Conservation (phyloP, 31 red algal genomes). For the Porphyra umbilicalis region DNA sequence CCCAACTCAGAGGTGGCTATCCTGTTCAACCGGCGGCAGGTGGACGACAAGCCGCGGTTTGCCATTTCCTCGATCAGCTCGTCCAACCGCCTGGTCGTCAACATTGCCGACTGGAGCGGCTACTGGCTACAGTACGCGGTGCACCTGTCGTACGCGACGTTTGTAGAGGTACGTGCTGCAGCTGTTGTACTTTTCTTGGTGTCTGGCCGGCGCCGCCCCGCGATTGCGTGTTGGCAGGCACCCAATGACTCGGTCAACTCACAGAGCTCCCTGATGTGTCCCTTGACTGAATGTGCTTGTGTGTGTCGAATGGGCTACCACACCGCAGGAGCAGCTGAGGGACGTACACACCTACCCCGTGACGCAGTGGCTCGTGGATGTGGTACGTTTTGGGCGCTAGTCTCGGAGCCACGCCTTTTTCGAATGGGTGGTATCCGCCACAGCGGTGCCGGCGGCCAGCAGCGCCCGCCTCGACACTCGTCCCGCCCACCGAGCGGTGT, state of each 20-base stretch:
- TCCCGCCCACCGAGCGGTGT: no score
- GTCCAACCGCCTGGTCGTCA: no score
- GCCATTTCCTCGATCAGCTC: not conserved
- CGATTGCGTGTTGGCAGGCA: no score
- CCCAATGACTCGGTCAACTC: no score
- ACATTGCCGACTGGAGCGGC: no score
- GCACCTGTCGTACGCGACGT: not conserved
- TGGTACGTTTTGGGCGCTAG: not conserved
- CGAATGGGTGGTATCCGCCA: no score
- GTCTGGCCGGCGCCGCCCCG: no score
- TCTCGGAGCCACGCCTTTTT: not conserved
- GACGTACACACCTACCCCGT: slow-evolving; percentile 15
- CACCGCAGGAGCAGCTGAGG: not conserved
- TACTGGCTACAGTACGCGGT: not conserved
- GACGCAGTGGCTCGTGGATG: slow-evolving; percentile 36
- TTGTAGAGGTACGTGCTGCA: no score
- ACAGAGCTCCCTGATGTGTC: no score
- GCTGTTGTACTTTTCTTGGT: no score
- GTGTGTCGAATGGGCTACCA: no score
- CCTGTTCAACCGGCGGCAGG: not conserved
- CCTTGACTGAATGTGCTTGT: no score
- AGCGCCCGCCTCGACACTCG: not conserved
- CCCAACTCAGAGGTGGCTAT: not conserved
- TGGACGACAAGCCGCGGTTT: not conserved
- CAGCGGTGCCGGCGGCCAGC: not conserved